Conservation (phyloP, 257 asterid species). For the Nicotiana otophora region DNA sequence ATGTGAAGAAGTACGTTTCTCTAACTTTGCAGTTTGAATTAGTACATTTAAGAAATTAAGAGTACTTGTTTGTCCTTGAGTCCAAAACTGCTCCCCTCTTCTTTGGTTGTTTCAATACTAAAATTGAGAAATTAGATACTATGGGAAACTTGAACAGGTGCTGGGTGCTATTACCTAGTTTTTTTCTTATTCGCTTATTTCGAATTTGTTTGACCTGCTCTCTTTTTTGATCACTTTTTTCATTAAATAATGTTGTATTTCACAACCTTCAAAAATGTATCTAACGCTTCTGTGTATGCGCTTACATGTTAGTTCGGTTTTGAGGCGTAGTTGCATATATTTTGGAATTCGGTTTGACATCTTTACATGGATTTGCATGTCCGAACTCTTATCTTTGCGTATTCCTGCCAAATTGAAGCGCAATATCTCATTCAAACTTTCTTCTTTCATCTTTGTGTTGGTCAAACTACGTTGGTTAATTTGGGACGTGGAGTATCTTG, state of each 20-base stretch:
- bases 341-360: background rate
- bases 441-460: background rate
- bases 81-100: background rate
- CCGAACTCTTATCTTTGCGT: background rate
- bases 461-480: background rate
- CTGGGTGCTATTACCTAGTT: background rate
- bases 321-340: background rate
- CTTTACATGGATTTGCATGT: background rate
- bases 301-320: background rate
- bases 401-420: background rate
- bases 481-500: background rate
- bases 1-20: constrained; percentile 60
- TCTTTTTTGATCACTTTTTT: background rate
- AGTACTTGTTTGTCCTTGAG: background rate
- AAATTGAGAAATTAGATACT: background rate
- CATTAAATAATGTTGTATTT: background rate
- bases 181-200: background rate
- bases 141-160: background rate
- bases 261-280: background rate
- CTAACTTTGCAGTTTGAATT: constrained; percentile 8
- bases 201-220: background rate
- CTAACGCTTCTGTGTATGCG: background rate
- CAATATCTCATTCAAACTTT: background rate
- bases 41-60: background rate
- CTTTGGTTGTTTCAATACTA: background rate